These are phyloP conservation scores for Daldinia sp. DNA, from an alignment of 2,329 filamentous ascomycete species.

Conservation along the genomic window DNA sequence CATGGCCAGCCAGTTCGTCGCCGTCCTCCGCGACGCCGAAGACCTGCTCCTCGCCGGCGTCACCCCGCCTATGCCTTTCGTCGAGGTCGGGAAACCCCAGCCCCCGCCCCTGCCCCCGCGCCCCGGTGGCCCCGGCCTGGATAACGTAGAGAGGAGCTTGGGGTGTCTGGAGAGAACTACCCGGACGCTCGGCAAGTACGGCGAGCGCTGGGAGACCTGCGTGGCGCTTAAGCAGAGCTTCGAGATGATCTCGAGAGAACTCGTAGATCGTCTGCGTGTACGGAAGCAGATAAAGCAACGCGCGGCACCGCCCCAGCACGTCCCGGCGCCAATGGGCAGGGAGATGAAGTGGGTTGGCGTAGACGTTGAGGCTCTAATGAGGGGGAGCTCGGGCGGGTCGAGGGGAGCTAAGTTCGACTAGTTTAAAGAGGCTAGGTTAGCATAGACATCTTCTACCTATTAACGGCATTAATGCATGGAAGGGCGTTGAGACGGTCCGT, in stretches of 20 bases:
- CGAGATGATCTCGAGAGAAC: constrained; percentile 61
- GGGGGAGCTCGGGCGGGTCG: constrained; percentile 43
- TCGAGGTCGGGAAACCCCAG: constrained; percentile 60
- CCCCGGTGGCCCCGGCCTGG: constrained; percentile 55
- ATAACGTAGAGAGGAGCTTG: constrained; percentile 68
- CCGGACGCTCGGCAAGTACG: constrained; percentile 67
- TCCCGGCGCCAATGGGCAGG: constrained; percentile 50
- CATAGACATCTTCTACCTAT: background rate
- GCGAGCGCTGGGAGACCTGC: constrained; percentile 70
- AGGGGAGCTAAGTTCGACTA: constrained; percentile 33
- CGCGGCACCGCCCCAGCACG: constrained; percentile 49
- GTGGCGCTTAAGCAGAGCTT: constrained; percentile 66
- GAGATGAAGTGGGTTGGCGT: constrained; percentile 60
- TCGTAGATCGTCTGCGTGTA: constrained; percentile 58
- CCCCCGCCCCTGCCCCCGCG: constrained; percentile 66
- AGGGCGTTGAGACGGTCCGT: constrained; percentile 28
- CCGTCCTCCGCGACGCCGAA: constrained; percentile 69
- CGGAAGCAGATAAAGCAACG: constrained; percentile 55
- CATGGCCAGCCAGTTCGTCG: constrained; percentile 73
- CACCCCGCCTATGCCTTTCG: constrained; percentile 58
- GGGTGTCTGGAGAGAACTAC: constrained; percentile 66
- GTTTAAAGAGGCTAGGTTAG: background rate
- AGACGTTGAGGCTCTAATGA: constrained; percentile 60
- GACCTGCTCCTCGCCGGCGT: constrained; percentile 67
- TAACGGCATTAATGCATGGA: constrained; percentile 25